These are phyloP conservation scores for Exophiala mesophila DNA, from an alignment of 2,329 filamentous ascomycete genomes.

Conservation along the genomic window DNA sequence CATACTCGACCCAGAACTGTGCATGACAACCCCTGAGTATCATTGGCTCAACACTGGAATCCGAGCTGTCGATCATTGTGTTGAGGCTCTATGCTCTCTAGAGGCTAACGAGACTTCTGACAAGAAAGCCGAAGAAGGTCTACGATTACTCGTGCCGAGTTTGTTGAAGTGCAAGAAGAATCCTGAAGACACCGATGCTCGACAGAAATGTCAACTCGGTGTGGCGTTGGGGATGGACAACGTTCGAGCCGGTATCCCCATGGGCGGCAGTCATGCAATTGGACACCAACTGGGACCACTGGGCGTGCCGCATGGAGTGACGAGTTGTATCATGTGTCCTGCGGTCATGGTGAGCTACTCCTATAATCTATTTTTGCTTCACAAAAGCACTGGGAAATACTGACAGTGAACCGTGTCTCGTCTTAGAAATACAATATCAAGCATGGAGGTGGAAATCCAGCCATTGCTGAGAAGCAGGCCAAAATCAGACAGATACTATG, in stretches of 20 bases:
- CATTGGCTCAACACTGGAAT: constrained; percentile 58
- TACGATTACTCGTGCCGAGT: constrained; percentile 40
- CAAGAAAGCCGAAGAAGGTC: constrained; percentile 35
- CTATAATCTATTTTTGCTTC: too few relatives aligned
- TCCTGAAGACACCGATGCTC: constrained; percentile 37
- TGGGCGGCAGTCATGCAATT: constrained; percentile 50
- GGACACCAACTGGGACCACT: constrained; percentile 51
- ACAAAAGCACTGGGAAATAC: too few relatives aligned
- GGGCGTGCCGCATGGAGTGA: constrained; percentile 58
- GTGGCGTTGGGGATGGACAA: constrained; percentile 51
- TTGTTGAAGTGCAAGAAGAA: constrained; percentile 40
- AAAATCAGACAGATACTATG: constrained; percentile 40
- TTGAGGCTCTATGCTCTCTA: constrained; percentile 50
- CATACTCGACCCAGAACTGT: constrained; percentile 53
- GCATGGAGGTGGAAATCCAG: constrained; percentile 36
- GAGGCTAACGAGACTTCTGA: constrained; percentile 34
- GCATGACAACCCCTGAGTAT: constrained; percentile 46
- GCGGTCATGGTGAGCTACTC: constrained; percentile 35
- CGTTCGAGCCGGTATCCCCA: constrained; percentile 37
- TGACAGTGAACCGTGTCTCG: too few relatives aligned
- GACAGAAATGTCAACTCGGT: constrained; percentile 47
- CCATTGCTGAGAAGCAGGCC: constrained; percentile 35
- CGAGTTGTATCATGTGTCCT: constrained; percentile 53
- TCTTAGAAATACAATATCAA: constrained; percentile 50
- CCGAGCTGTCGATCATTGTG: constrained; percentile 54